Conservation (phyloP, 23 red algal species). For the Pyropia haitanensis region DNA sequence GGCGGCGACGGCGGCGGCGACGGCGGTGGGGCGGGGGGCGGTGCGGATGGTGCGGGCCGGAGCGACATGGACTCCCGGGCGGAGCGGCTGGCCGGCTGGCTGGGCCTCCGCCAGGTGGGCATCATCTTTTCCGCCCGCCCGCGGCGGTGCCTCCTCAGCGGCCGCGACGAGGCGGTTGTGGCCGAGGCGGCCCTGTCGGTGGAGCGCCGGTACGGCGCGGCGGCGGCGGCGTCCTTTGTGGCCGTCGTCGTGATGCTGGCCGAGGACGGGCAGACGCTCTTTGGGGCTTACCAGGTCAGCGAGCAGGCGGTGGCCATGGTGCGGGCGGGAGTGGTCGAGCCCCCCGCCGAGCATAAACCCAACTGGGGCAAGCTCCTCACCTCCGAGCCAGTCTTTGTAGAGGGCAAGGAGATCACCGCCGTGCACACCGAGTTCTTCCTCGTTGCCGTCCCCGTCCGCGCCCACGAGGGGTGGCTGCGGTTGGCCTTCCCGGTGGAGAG, state of each 20-base stretch:
- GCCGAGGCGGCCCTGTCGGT: conserved; percentile 30
- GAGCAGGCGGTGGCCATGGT: conserved; percentile 77
- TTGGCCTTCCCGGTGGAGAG: conserved; percentile 80
- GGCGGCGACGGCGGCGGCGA: too few relatives aligned
- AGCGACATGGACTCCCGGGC: conserved; percentile 41
- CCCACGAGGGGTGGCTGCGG: conserved; percentile 71
- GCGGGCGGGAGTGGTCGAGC: conserved; percentile 52
- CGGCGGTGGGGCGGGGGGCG: too few relatives aligned
- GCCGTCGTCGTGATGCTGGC: conserved; percentile 59
- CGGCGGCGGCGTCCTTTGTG: conserved; percentile 63
- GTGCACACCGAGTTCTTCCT: conserved; percentile 96
- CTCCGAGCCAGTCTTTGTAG: conserved; percentile 78
- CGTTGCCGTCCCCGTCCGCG: conserved; percentile 68
- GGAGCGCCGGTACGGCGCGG: conserved; percentile 11
- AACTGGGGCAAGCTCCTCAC: conserved; percentile 70
- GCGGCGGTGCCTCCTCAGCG: conserved; percentile 70
- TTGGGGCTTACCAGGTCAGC: conserved; percentile 93
- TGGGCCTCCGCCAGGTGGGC: conserved; percentile 65
- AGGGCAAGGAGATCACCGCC: conserved; percentile 50
- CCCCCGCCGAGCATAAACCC: conserved; percentile 39
- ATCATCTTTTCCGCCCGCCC: conserved; percentile 65
- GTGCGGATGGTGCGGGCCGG: not conserved
- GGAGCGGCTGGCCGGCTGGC: conserved; percentile 44
- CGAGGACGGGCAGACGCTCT: conserved; percentile 57
- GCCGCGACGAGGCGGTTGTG: conserved; percentile 44